These are phyloP conservation scores for Sugiyamaella valdiviana DNA, from an alignment of 805 yeast genomes.

Conservation along the genomic window DNA sequence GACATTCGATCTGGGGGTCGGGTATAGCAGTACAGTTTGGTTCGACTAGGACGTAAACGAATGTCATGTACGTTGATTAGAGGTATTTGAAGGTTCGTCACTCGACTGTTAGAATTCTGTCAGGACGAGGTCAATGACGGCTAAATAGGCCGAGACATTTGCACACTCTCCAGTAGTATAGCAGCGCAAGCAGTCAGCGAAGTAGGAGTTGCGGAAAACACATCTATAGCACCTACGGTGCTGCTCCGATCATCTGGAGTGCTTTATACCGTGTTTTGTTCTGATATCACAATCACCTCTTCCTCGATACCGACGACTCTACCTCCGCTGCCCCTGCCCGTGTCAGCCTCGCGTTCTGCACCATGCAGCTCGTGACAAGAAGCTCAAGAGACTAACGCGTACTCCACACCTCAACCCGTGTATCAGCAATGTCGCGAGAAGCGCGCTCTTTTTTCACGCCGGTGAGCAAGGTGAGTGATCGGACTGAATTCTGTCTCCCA, in stretches of 20 bases:
- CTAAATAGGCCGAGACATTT: no score
- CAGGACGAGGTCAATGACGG: no score
- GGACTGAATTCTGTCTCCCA: no score
- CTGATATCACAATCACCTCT: neutral
- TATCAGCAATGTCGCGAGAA: constrained; percentile 3
- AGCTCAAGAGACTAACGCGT: neutral
- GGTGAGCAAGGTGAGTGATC: constrained; percentile 6
- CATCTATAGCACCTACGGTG: neutral
- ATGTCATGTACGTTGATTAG: no score
- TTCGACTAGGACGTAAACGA: no score
- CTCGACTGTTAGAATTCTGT: no score
- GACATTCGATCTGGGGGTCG: no score
- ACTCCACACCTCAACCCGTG: neutral
- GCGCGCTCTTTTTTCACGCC: constrained; percentile 5
- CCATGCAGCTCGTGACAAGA: neutral
- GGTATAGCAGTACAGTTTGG: no score
- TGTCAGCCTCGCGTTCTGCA: neutral
- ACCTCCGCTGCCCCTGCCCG: neutral
- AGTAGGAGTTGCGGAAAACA: neutral
- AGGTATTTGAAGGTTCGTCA: no score
- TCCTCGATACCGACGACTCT: neutral
- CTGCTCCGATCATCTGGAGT: neutral
- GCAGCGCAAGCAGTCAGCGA: neutral
- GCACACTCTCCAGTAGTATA: neutral
- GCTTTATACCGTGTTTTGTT: neutral